Conservation (phyloP, 306 rosid species). For the Inga leiocalycina region DNA sequence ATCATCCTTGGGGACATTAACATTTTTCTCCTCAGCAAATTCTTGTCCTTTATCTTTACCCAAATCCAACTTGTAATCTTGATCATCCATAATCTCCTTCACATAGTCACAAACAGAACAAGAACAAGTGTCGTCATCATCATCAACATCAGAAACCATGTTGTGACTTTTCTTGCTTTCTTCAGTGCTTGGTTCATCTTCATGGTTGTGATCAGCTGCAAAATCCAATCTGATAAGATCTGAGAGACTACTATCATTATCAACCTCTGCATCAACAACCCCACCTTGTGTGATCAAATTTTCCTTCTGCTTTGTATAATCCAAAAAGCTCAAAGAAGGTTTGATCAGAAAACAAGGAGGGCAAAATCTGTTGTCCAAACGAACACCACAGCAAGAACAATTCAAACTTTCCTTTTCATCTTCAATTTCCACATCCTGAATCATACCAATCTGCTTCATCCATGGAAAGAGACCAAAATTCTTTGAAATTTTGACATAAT, state of each 20-base stretch:
- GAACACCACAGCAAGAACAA: constrained; percentile 85
- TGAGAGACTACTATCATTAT: constrained; percentile 48
- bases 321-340: constrained; percentile 71
- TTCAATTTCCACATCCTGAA: constrained; percentile 38
- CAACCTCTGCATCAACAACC: constrained; percentile 43
- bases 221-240: constrained; percentile 66
- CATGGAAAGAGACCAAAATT: constrained; percentile 65
- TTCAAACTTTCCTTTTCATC: constrained; percentile 48
- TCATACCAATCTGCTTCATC: constrained; percentile 67
- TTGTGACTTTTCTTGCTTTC: constrained; percentile 47
- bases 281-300: constrained; percentile 43
- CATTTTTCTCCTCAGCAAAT: constrained; percentile 34
- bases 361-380: constrained; percentile 52
- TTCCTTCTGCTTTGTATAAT: constrained; percentile 48
- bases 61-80: constrained; percentile 41
- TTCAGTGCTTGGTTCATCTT: constrained; percentile 43
- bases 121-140: constrained; percentile 50
- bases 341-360: constrained; percentile 71
- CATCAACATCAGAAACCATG: constrained; percentile 58
- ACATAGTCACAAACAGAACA: constrained; percentile 62
- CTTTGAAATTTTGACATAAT: constrained; percentile 48
- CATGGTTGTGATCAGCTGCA: constrained; percentile 41
- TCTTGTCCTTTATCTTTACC: constrained; percentile 43
- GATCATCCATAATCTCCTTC: constrained; percentile 47
- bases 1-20: constrained; percentile 34